Evolutionary conservation across 2,329 filamentous ascomycete species (phyloP), one percentile per base, ranked within the genome.

Genomic region (Colletotrichum phormii): DNA sequence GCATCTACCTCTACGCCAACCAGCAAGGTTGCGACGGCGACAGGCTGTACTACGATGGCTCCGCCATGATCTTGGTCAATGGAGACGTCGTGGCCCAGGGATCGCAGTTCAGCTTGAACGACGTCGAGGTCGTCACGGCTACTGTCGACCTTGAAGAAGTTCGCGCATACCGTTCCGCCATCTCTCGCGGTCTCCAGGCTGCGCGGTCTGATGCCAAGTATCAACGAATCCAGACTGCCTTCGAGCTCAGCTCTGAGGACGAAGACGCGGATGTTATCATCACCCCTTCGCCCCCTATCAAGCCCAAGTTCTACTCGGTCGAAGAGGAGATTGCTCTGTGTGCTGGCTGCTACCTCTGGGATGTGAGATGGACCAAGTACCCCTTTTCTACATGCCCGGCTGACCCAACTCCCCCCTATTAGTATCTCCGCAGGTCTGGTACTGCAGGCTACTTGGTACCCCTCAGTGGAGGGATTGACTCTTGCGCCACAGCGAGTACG

Each of bases 71-170:
- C 67, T 82, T 91, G 35, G 84, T 89, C 74, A 93, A 92, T 72
- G 91, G 91, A 11, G 85, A 88, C 29, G 87, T 92, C 24, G 83
- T 93, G 0, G 90, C 68, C 5, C 74, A 75, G 70, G 65, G 68
- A 1, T 65, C 68, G 11, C 72, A 74, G 29, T 74, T 74, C 42
- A 88, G 86, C 15, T 80, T 93, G 11, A 87, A 88, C 55, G 89
- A 91, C 53, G 91, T 93, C 6, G 91, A 93, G 76, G 90, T 93
- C 4, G 82, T 92, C 22, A 89, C 87, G 5, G 92, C 91, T 3
- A 93, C 90, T 0, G 85, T 93, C 7, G 91, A 93, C 76, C 83
- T 94, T 2, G 94, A 96, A 77, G 91, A 94, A 75, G 92, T 96
- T 6, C 84, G 92, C 37, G 84, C 87, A 1, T 91, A 86, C 76